These are phyloP conservation scores for Alternaria tenuissima DNA, from an alignment of 2,329 filamentous ascomycete genomes.

Conservation along the genomic window DNA sequence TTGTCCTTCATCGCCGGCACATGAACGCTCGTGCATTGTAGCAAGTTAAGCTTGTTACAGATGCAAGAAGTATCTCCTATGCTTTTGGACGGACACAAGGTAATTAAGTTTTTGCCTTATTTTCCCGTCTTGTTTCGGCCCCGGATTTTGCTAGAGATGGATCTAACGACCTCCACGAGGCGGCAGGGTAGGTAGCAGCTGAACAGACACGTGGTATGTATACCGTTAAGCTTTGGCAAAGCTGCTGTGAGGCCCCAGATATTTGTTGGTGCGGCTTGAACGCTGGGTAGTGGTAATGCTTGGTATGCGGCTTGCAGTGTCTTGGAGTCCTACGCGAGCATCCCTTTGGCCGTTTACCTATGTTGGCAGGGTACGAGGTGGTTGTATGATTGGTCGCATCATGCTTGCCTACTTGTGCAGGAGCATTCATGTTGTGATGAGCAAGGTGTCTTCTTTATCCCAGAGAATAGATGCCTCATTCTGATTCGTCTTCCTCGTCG, in stretches of 20 bases:
- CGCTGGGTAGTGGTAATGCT: too few species aligned
- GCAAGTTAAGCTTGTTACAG: neutral
- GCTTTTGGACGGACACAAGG: neutral
- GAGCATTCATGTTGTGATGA: neutral
- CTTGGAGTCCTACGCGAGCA: neutral
- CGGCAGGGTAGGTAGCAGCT: neutral
- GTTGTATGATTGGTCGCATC: neutral
- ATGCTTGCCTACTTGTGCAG: neutral
- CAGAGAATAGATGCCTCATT: slow-evolving; percentile 17
- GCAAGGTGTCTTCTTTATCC: neutral
- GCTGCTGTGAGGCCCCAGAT: neutral
- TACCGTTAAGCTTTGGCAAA: neutral
- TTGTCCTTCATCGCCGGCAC: too few species aligned
- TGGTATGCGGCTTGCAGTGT: neutral
- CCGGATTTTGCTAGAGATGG: too few species aligned
- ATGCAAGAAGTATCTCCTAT: neutral
- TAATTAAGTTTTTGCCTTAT: too few species aligned
- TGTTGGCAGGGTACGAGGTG: neutral
- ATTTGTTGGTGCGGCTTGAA: too few species aligned
- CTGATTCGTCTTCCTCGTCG: slow-evolving; percentile 31
- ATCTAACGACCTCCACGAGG: too few species aligned
- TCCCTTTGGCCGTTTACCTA: neutral
- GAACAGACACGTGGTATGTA: neutral
- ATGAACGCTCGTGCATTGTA: neutral
- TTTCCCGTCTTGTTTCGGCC: too few species aligned